Evolutionary conservation across 2,329 filamentous ascomycete species (phyloP), one percentile per base, ranked within the genome.

Genomic region (Phialocephala subalpina): DNA sequence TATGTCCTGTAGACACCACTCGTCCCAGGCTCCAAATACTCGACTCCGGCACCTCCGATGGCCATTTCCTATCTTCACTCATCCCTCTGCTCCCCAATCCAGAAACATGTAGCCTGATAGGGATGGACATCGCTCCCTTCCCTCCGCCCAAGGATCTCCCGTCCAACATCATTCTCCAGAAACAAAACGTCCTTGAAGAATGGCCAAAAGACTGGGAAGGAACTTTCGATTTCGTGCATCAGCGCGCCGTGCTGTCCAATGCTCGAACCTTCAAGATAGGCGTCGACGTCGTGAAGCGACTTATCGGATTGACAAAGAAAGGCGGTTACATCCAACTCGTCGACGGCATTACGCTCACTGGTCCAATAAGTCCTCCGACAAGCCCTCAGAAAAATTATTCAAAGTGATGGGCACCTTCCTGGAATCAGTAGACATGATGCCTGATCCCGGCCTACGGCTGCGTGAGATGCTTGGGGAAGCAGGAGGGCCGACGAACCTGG

Each of bases 191-290:
- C 33, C 33, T 33, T 16, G 27, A 57, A 57, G 25, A 57, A 11
- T 57, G 53, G 53, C 53, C 53, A 9, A 3, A 12, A 29, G 27
- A 57, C 3, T 33, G 22, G 53, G 25, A 57, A 35, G 53, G 25
- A 7, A 29, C 53, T 29, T 57, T 57, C 33, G 53, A 29, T 25
- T 57, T 57, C 33, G 29, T 57, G 9, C 53, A 57, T 36, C 53
- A 57, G 29, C 53, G 53, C 25, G 53, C 53, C 7, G 29, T 57
- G 14, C 3, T 57, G 18, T 14, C 53, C 18, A n/a, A 53, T 5
- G 20, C 47, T 25, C 5, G 20, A 25, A 11, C 6, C 4, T 42
- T 42, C 38, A 12, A 42, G 5, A n/a, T 3, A 6, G 38, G 5
- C 5, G 38, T 42, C 12, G 38, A 42, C 3, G 38, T 14, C 4